Base-by-base conservation (phyloP, 148 eudicot genomes). In the Cornus florida region DNA sequence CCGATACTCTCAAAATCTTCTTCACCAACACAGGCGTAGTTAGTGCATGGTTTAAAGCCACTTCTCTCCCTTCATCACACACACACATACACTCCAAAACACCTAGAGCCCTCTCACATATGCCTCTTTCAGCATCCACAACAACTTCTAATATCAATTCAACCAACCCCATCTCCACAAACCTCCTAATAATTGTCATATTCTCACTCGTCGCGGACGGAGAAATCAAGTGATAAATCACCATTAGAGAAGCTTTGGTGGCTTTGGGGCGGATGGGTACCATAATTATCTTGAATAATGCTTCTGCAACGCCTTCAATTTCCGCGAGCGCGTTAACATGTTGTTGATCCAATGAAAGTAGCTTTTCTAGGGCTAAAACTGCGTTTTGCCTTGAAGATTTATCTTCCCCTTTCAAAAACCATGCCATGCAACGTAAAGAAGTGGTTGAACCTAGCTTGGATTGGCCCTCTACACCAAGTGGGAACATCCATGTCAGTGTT, bases 141-240 rank as follows among this genome's bases (percentile, higher is more conserved):
- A 92, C 84, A 6, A 82, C 83, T 81, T 94, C 97, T 73, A 94
- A 59, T 22, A 88, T 32, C 65, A 84, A 22, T 64, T 85, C 16
- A 33, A 89, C 83, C 23, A 91, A 48, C 60, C 88, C 95, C 85
- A 86, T 57, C 8, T 89, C 84, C 6, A 89, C 85, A 69, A 91
- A 88, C 16, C 46, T 88, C 5, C 75, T 74, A 60, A 28, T 28
- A 1, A n/a, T n/a, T n/a, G 72, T 50, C 46, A 82, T 13, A 7
- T 68, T 78, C 10, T 82, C 84, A 23, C 33, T 53, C 8, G 79
- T 59, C 12, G 66, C 80, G 17, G 64, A 77, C 13, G 64, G 56
- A 33, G 86, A 65, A 60, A 88, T 83, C 80, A 95, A 84, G 69
- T 86, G 80, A 78, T 95, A 83, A n/a, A 95, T 91, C 4, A 82